Conservation (phyloP, 148 eudicot species). For the Fagopyrum tataricum region DNA sequence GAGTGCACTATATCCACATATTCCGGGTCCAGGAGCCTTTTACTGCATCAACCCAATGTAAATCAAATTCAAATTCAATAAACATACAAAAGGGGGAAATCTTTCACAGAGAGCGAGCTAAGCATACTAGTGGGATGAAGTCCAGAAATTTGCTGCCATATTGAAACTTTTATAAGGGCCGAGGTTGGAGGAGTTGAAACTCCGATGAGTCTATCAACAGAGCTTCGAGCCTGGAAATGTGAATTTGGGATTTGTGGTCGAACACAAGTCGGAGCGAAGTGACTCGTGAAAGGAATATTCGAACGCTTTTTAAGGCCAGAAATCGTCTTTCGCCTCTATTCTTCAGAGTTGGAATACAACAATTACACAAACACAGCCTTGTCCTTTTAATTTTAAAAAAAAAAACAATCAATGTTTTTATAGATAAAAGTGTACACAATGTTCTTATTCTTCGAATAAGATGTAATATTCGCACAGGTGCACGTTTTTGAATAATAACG, state of each 20-base stretch:
- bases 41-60: constrained; percentile 30
- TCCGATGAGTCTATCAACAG: constrained; percentile 7
- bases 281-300: constrained; percentile 2
- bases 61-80: background rate
- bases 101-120: background rate
- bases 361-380: background rate
- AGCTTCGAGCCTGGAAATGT: background rate
- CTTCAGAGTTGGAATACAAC: background rate
- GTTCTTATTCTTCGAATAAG: too few species aligned
- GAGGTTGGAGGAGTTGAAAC: constrained; percentile 5
- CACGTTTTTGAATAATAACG: too few species aligned
- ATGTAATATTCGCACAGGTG: too few species aligned
- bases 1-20: constrained; percentile 78
- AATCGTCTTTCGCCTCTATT: background rate
- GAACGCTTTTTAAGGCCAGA: background rate
- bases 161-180: background rate
- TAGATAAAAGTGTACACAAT: background rate
- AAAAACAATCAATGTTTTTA: background rate
- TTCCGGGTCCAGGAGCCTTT: constrained; percentile 71
- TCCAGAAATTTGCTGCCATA: constrained; percentile 99
- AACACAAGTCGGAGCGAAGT: background rate
- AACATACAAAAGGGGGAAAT: background rate
- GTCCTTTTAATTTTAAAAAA: background rate
- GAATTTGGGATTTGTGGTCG: constrained; percentile 8
- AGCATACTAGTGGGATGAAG: constrained; percentile 82